These are phyloP conservation scores for Prunus davidiana DNA, from an alignment of 306 rosid genomes.

Conservation along the genomic window DNA sequence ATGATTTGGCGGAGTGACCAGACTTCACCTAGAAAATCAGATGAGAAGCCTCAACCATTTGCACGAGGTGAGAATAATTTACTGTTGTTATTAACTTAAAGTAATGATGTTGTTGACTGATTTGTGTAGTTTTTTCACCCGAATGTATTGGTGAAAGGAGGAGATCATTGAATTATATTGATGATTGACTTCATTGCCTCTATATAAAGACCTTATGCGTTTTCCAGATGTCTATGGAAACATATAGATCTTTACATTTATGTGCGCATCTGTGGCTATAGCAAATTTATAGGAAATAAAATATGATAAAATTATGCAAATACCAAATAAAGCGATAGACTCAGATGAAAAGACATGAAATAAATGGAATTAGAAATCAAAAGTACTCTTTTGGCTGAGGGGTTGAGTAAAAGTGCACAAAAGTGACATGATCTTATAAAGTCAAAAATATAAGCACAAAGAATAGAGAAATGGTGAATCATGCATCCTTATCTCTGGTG, in stretches of 20 bases:
- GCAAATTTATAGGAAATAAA: not conserved
- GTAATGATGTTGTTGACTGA: not conserved
- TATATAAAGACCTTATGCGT: not conserved
- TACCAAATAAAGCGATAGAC: not conserved
- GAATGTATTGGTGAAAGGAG: not conserved
- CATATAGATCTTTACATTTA: not conserved
- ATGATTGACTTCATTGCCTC: not conserved
- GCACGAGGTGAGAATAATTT: constrained; percentile 65
- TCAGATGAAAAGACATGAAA: not conserved
- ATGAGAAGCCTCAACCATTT: constrained; percentile 67
- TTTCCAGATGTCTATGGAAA: not conserved
- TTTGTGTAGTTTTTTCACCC: not conserved
- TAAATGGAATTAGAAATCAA: not conserved
- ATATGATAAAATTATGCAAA: not conserved
- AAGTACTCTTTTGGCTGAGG: not conserved
- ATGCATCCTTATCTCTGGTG: not conserved
- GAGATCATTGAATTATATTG: not conserved
- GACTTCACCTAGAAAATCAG: constrained; percentile 55
- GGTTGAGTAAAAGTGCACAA: not conserved
- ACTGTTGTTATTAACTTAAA: not conserved
- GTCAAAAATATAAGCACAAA: not conserved
- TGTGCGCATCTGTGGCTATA: not conserved
- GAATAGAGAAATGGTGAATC: not conserved
- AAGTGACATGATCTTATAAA: not conserved
- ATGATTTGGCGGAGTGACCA: constrained; percentile 82